phyloP scores from a whole-genome alignment of 2,329 filamentous ascomycete genomes.

The Penicillium janthinellum region DNA sequence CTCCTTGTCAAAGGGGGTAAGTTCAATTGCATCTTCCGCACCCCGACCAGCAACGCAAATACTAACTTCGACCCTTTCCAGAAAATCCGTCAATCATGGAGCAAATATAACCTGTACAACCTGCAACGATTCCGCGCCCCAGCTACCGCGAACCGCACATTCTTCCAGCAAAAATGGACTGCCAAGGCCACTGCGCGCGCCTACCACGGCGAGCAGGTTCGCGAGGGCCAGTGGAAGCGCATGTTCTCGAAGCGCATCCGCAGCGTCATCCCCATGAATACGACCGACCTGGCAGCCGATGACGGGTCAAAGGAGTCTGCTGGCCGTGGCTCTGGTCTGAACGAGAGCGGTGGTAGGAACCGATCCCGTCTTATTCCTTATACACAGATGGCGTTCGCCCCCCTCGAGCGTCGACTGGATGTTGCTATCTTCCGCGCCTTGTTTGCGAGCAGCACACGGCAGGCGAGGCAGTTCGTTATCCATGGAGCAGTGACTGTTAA shows the following conservation, averaged over 20 bases:
- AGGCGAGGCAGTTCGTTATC: slow-evolving; percentile 91
- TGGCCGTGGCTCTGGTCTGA: slow-evolving; percentile 76
- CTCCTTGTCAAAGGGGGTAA: slow-evolving; percentile 44
- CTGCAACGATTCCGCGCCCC: slow-evolving; percentile 60
- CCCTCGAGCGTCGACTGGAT: slow-evolving; percentile 85
- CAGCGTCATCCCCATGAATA: slow-evolving; percentile 83
- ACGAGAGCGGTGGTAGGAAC: slow-evolving; percentile 34
- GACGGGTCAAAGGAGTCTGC: slow-evolving; percentile 83
- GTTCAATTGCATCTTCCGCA: slow-evolving; percentile 13
- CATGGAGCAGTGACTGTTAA: slow-evolving; percentile 95
- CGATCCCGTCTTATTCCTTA: slow-evolving; percentile 67
- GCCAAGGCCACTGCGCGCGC: slow-evolving; percentile 81
- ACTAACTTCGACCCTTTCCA: slow-evolving; percentile 44
- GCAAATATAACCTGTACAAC: slow-evolving; percentile 96
- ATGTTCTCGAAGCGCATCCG: slow-evolving; percentile 84
- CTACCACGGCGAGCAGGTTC: slow-evolving; percentile 94
- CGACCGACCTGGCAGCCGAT: slow-evolving; percentile 72
- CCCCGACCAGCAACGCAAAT: neutral
- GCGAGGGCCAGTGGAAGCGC: slow-evolving; percentile 89
- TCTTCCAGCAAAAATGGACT: slow-evolving; percentile 98
- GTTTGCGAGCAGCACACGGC: slow-evolving; percentile 89
- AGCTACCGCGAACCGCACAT: slow-evolving; percentile 59
- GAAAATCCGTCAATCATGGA: slow-evolving; percentile 96
- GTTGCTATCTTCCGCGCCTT: slow-evolving; percentile 91
- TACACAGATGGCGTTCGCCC: slow-evolving; percentile 94